Evolutionary conservation across 2,329 filamentous ascomycete species (phyloP).

Genomic region (Thelonectria rubi): DNA sequence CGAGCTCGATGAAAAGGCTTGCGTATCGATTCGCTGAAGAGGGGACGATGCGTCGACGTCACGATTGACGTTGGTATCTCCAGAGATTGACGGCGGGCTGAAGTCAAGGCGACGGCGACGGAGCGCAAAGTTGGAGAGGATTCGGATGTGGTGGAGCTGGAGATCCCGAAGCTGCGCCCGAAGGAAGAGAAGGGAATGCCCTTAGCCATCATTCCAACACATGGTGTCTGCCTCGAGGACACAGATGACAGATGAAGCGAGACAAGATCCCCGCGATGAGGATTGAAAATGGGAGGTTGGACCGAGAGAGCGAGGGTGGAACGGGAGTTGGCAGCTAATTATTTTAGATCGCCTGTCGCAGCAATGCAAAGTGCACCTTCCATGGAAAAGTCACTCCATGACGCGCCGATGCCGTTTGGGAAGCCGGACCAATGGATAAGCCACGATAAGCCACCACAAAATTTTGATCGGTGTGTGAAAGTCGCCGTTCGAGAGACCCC

Average conservation of each 20-base stretch:
- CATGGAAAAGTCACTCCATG: conserved; percentile 49
- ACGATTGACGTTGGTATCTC: conserved; percentile 19
- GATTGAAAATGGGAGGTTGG: conserved; percentile 25
- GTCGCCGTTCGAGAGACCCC: conserved; percentile 32
- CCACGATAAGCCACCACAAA: conserved; percentile 53
- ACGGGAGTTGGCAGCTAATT: conserved; percentile 30
- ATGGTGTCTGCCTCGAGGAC: conserved; percentile 47
- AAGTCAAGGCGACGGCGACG: conserved; percentile 17
- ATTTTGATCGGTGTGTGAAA: conserved; percentile 46
- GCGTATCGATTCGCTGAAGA: conserved; percentile 24
- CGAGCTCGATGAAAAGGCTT: conserved; percentile 12
- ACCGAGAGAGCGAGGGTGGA: conserved; percentile 14
- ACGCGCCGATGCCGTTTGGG: conserved; percentile 45
- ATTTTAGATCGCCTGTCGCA: conserved; percentile 21
- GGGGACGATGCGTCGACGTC: conserved; percentile 17
- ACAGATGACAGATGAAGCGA: conserved; percentile 31
- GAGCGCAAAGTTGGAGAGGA: conserved; percentile 30
- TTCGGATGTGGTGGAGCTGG: conserved; percentile 40
- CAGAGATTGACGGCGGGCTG: conserved; percentile 25
- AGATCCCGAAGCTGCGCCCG: conserved; percentile 47
- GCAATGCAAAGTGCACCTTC: conserved; percentile 17
- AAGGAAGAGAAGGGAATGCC: conserved; percentile 49
- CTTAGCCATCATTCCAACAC: conserved; percentile 54
- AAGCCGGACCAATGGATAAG: conserved; percentile 51
- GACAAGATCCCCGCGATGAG: conserved; percentile 21